Conservation (phyloP, 352 stramenopile genomes). For the Lagenidium giganteum region DNA sequence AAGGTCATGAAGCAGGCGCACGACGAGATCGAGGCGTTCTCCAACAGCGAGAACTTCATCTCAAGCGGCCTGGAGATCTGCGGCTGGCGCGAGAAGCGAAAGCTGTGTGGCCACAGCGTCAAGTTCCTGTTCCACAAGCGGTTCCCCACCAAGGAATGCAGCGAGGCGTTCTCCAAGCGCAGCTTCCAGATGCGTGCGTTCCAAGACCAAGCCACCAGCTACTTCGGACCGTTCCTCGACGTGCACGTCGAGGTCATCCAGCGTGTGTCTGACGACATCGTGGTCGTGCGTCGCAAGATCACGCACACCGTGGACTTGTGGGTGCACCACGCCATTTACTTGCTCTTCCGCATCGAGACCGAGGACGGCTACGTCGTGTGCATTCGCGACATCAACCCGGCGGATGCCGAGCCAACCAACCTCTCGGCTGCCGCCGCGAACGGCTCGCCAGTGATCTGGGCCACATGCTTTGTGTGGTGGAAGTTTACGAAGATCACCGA, state of each 20-base stretch:
- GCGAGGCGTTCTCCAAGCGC: slow-evolving; percentile 35
- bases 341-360: slow-evolving; percentile 67
- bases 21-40: slow-evolving; percentile 42
- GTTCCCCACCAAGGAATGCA: slow-evolving; percentile 44
- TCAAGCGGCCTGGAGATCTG: slow-evolving; percentile 50
- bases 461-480: slow-evolving; percentile 62
- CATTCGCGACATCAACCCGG: slow-evolving; percentile 55
- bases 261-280: slow-evolving; percentile 42
- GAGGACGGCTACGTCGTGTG: slow-evolving; percentile 59
- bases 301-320: slow-evolving; percentile 47
- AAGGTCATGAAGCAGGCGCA: slow-evolving; percentile 47
- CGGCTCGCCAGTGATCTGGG: slow-evolving; percentile 52
- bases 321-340: slow-evolving; percentile 66
- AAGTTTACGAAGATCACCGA: slow-evolving; percentile 48
- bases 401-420: slow-evolving; percentile 23
- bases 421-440: slow-evolving; percentile 14
- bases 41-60: slow-evolving; percentile 39
- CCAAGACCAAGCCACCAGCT: slow-evolving; percentile 25
- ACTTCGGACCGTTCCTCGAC: background rate
- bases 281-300: slow-evolving; percentile 47
- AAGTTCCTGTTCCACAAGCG: slow-evolving; percentile 62
- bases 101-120: slow-evolving; percentile 40
- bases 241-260: slow-evolving; percentile 35
- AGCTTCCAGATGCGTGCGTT: no score
- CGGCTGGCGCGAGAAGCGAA: slow-evolving; percentile 54